Evolutionary conservation across 768 basidiomycete species (phyloP).

Genomic region (Hirschioporus abietinus): DNA sequence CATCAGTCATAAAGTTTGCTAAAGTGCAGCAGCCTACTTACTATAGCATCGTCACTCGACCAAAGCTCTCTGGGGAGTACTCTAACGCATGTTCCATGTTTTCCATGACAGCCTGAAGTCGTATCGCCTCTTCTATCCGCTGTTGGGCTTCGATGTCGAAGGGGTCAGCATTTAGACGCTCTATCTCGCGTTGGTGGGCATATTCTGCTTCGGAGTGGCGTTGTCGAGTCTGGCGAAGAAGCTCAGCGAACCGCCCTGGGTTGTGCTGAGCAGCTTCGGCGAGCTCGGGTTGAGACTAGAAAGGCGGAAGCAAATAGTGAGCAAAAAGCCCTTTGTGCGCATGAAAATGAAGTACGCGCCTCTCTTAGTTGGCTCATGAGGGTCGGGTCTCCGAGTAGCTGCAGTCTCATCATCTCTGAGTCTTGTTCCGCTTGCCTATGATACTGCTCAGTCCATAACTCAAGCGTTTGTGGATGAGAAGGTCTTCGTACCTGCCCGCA

Average conservation of each 20-base stretch:
- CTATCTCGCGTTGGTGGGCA: conserved; percentile 55
- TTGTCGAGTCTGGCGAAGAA: conserved; percentile 57
- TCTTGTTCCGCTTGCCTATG: conserved; percentile 69
- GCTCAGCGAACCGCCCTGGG: conserved; percentile 69
- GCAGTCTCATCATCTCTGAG: conserved; percentile 86
- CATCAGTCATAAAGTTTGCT: conserved; percentile 7
- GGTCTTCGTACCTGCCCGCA: conserved; percentile 33
- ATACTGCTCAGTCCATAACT: not conserved
- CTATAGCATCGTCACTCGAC: conserved; percentile 96
- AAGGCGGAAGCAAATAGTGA: not conserved
- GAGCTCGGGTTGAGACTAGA: conserved; percentile 76
- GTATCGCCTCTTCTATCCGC: conserved; percentile 90
- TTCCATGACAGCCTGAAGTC: conserved; percentile 84
- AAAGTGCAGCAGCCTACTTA: conserved; percentile 34
- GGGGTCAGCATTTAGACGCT: conserved; percentile 77
- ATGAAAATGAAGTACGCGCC: conserved; percentile 34
- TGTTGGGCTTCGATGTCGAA: conserved; percentile 89
- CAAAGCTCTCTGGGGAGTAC: conserved; percentile 90
- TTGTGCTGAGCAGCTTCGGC: conserved; percentile 64
- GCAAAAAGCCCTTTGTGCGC: conserved; percentile 1
- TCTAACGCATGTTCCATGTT: conserved; percentile 94
- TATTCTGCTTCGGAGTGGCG: conserved; percentile 50
- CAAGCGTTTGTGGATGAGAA: conserved; percentile 6
- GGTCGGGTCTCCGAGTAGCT: conserved; percentile 76
- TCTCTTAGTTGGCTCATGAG: conserved; percentile 70